A percentile compares a stretch with the other conserved stretches of the same genome.
Conservation (phyloP, 106 monocot species). For the Dioscorea dumetorum region DNA sequence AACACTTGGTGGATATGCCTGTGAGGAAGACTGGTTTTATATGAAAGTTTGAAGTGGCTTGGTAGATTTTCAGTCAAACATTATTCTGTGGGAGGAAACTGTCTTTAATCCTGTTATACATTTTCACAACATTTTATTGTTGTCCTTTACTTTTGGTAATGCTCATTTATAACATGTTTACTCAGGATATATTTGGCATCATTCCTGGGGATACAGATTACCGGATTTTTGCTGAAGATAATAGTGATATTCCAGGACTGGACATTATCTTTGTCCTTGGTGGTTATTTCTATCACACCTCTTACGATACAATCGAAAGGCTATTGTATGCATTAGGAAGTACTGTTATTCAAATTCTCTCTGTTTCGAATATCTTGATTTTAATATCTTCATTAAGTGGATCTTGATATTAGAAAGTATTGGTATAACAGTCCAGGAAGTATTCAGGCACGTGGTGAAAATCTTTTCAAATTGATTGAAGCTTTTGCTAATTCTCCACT, state of each 20-base stretch:
- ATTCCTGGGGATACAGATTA: constrained; percentile 99
- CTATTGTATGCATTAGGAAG: constrained; percentile 63
- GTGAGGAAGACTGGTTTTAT: no score
- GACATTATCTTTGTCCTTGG: constrained; percentile 98
- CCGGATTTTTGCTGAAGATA: constrained; percentile 93
- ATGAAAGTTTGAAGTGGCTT: no score
- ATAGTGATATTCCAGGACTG: constrained; percentile 84
- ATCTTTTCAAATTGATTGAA: constrained; percentile 59
- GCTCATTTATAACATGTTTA: neutral
- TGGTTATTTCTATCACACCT: constrained; percentile 98
- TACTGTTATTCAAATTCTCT: constrained; percentile 11
- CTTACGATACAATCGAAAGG: constrained; percentile 87
- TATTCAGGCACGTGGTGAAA: constrained; percentile 98
- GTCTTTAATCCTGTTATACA: no score
- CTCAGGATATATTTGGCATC: constrained; percentile 94
- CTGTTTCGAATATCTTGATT: neutral
- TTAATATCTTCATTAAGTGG: neutral
- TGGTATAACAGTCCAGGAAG: constrained; percentile 74
- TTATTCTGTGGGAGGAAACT: no score
- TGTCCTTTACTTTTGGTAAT: no score
- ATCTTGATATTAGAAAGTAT: constrained; percentile 5
- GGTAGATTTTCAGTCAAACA: no score
- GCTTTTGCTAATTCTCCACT: constrained; percentile 69
- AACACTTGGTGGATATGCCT: no score
- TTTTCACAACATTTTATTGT: no score